phyloP scores from a whole-genome alignment of 345 rosid species.

The Bruguiera sexangula region DNA sequence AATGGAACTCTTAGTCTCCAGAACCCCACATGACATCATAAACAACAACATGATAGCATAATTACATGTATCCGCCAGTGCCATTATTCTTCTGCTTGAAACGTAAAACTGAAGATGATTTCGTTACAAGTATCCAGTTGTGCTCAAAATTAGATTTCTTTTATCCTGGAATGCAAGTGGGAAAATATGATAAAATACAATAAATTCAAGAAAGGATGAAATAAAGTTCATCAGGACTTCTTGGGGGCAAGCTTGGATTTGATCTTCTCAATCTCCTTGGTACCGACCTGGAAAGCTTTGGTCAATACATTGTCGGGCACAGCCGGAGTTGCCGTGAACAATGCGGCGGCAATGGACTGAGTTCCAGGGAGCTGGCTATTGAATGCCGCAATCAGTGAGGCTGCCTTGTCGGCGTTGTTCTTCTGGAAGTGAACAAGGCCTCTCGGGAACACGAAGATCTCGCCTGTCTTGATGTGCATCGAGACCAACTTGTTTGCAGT shows the following conservation, averaged over 20 bases:
- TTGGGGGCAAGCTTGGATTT: constrained; percentile 32
- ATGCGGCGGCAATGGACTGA: constrained; percentile 21
- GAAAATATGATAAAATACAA: not conserved
- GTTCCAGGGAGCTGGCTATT: constrained; percentile 31
- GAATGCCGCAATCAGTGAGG: constrained; percentile 26
- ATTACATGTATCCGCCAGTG: too few species aligned
- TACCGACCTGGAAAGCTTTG: constrained; percentile 28
- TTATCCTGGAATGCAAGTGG: too few species aligned
- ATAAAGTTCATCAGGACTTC: constrained; percentile 17
- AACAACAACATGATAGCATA: too few species aligned
- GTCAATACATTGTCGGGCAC: constrained; percentile 26
- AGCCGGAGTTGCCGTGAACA: constrained; percentile 20
- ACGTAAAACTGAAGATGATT: too few species aligned
- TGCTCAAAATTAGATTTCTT: too few species aligned
- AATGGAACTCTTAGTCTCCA: too few species aligned
- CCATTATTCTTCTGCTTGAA: too few species aligned
- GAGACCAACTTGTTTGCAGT: constrained; percentile 23
- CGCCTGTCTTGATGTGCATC: constrained; percentile 19
- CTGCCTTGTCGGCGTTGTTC: constrained; percentile 19
- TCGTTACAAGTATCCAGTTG: too few species aligned
- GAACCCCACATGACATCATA: too few species aligned
- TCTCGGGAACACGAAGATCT: constrained; percentile 26
- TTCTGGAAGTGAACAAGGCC: constrained; percentile 30
- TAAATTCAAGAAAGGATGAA: not conserved
- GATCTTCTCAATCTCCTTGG: constrained; percentile 28